Evolutionary conservation across 352 stramenopile species (phyloP), one percentile per base, ranked within the genome.

Genomic region (Phytopythium boreale): DNA sequence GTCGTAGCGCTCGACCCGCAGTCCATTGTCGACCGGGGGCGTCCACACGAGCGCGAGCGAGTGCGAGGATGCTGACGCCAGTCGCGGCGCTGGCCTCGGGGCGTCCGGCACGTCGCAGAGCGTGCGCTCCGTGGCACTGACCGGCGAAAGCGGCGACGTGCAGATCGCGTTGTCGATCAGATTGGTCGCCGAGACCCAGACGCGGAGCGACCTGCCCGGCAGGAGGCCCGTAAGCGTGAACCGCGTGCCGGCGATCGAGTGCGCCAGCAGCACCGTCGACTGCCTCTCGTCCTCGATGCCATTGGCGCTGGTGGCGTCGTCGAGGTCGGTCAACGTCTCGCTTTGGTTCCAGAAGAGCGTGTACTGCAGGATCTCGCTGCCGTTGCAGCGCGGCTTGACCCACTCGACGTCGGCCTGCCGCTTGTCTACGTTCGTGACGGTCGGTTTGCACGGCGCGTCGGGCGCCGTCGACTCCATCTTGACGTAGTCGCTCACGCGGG

Each of bases 331-430:
- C 27, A 6, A 56, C 3, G 15, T 12, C 17, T 61, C 22, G 0
- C 47, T 27, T 22, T 92, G 80, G 14, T 53, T 56, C 80, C 80
- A 91, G 9, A 77, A 37, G 2, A 93, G 59, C 15, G 73, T 85
- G 60, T 93, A 91, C 61, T 90, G 84, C 6, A 93, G 61, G 22
- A 93, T 76, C 19, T 87, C 79, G 22, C 84, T 89, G 36, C 84
- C 82, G 37, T 91, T 93, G 58, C 72, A 77, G 11, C 77, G 79
- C 11, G 82, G 82, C 56, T 88, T 87, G 26, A 61, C 49, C 84
- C 84, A 93, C 31, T 69, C 58, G 6, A 90, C 59, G 1, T 80
- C 64, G 3, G 80, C 47, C 34, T 82, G 60, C 0, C 76, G 72
- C 43, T 84, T 79, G 3, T 72, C 60, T 19, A 93, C 58, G 7